Base-by-base conservation (phyloP, 495 filamentous ascomycete species). In the Trichocladium uniseriatum region DNA sequence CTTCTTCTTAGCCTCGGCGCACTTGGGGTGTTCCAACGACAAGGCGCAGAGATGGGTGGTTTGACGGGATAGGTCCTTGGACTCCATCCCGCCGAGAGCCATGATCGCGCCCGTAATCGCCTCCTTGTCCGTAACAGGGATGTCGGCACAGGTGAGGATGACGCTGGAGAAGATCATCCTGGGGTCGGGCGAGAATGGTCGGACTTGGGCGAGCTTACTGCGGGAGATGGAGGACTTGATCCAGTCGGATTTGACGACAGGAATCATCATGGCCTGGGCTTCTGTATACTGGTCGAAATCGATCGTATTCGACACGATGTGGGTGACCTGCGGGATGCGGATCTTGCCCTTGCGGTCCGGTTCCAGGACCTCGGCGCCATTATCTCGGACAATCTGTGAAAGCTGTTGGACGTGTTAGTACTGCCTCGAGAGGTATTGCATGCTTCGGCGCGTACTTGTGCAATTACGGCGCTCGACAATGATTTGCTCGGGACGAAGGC, bases 11-110 rank as follows among this genome's bases (percentile, higher is more conserved):
- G 82, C 82, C 32, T 80, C 58, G 51, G 73, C 65, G 52, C 87
- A 90, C 65, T 89, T 92, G 2, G 70, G 70, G 60, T 80, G 70
- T 49, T 90, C 83, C 62, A 83, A 68, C 4, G 81, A 83, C 56
- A 95, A 66, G 6, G 94, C 89, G 29, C 94, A 88, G 51, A 97
- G 74, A 66, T 99, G 92, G 2, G 92, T 99, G 7, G 84, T 84
- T 56, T 79, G 57, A 37, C 78, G 83, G 8, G 82, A 81, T 15
- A 95, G 58, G 35, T 75, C 70, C 45, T 77, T 74, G 16, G 80
- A 81, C 57, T 89, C 86, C 61, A 85, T 74, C 35, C 92, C 92
- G 24, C 92, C 92, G 68, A 94, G 83, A 0, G 94, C 91, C 52
- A 94, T 66, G 5, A 94, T 86, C 5, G 87, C 92, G 3, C 89